Evolutionary conservation across 2,329 filamentous ascomycete genomes (phyloP), one percentile per base, ranked within the genome.

Genomic region (Achaetomium macrosporum): DNA sequence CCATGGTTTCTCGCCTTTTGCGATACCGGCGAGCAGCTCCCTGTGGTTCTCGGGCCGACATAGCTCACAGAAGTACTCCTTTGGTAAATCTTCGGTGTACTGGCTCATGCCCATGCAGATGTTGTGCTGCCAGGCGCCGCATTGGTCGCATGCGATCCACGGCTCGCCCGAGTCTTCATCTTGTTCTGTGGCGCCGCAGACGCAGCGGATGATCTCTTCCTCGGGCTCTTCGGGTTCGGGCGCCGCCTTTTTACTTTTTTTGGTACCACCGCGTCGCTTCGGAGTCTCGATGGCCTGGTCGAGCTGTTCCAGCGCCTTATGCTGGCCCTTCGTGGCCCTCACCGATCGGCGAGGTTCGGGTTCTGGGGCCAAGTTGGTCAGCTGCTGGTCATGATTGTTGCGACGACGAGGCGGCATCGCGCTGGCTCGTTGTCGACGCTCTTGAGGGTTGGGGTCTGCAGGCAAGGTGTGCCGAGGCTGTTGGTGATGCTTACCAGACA

Each of bases 141-240:
- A 99, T 43, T 81, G 82, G 69, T 99, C 93, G 74, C 93, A 99
- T 56, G 88, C 90, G 64, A 99, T 96, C 90, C 95, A 97, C 48
- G 90, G 85, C 63, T 93, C 86, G 60, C 87, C 88, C 13, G 88
- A 85, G 61, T 95, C 88, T 61, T 92, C 88, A 55, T 91, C 87
- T 60, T 90, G 87, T 62, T 88, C 87, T 42, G 88, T 88, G 54
- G 89, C 86, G 61, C 93, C 92, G 66, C 92, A 99, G 46, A 96
- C 87, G 69, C 92, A 99, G 61, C 92, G 87, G 59, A 97, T 95
- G 60, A 93, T 80, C 64, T 90, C 88, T 56, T 86, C 79, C 47
- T 82, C 77, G 15, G 76, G 69, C 25, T 72, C 69, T 49, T 76
- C 75, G 10, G 72, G 70, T 46, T 75, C 70, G 47, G 91, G 71